Base-by-base conservation (phyloP, 2,329 filamentous ascomycete genomes). In the Alternaria burnsii region DNA sequence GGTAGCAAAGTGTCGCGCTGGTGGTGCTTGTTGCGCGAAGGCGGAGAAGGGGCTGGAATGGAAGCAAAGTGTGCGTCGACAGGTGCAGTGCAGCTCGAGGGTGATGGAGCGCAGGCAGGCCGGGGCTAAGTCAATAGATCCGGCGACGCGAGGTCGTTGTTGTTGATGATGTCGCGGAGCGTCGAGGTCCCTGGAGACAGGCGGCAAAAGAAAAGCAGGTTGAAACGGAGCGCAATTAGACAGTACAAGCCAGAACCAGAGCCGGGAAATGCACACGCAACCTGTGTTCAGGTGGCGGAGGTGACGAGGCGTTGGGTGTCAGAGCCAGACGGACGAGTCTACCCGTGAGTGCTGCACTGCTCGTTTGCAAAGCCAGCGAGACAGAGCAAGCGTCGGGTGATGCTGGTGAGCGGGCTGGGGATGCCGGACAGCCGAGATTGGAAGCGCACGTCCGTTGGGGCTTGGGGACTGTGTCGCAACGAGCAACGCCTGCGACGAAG, bases 61-160 rank as follows among this genome's bases (percentile, higher is more conserved):
- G 61, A 68, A 57, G 66, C 64, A 44, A 52, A 53, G 63, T 55
- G 62, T 61, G 65, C 61, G 65, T 66, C 54, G 51, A 59, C 52
- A 44, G 55, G 55, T 50, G 58, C 52, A 55, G 56, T 38, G 62
- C 52, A 52, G 38, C 59, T 58, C 55, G 43, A 24, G 41, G 59
- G 30, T 57, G 62, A 58, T 64, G 62, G 68, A 71, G 69, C 62
- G 64, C 67, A 69, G 66, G 64, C 65, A 69, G 66, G 63, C 65
- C 63, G 65, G 69, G 75, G 74, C 75, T 78, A 78, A 78, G 69
- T 78, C 65, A 78, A 78, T 78, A 78, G 75, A 74, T 78, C 75
- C 58, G 76, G 71, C 73, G 66, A 68, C 72, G 54, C 58, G 47
- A 40, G 65, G 66, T 64, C 50, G 59, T 55, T 47, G 54, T 55